These are phyloP conservation scores for Rhododendron ovatum DNA, from an alignment of 148 eudicot genomes.

Conservation along the genomic window DNA sequence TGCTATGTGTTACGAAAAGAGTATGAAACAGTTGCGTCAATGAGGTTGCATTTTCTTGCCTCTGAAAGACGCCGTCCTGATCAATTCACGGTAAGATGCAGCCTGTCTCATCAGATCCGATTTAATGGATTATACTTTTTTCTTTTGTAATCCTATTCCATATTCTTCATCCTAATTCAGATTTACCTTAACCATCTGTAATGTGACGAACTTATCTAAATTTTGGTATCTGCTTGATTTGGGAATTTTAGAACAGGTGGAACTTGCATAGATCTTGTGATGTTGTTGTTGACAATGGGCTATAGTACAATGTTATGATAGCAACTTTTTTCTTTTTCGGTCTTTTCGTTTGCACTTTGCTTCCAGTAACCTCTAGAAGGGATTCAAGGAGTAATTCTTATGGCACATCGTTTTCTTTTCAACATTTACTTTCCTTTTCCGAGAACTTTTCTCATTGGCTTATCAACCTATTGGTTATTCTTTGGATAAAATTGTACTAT, in stretches of 20 bases:
- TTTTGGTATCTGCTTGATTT: constrained; percentile 1
- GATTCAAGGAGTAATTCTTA: neutral
- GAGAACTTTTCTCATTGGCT: neutral
- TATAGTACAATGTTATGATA: neutral
- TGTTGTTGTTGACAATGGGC: neutral
- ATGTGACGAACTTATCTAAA: neutral
- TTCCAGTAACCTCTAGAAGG: neutral
- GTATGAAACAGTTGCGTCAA: constrained; percentile 58
- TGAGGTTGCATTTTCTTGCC: constrained; percentile 84
- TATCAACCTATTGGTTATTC: neutral
- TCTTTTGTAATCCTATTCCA: neutral
- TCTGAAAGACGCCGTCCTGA: constrained; percentile 85
- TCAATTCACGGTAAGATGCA: constrained; percentile 73
- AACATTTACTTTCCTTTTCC: neutral
- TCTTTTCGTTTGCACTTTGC: neutral
- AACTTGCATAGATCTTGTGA: neutral
- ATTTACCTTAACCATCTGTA: neutral
- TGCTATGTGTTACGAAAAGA: constrained; percentile 66
- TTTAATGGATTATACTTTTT: neutral
- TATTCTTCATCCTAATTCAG: neutral
- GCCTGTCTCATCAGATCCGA: neutral
- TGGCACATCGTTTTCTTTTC: neutral
- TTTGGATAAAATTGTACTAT: neutral
- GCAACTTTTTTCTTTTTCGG: neutral
- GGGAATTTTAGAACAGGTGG: neutral